Conservation (phyloP, 495 filamentous ascomycete species). For the Trichocladium antarcticum region DNA sequence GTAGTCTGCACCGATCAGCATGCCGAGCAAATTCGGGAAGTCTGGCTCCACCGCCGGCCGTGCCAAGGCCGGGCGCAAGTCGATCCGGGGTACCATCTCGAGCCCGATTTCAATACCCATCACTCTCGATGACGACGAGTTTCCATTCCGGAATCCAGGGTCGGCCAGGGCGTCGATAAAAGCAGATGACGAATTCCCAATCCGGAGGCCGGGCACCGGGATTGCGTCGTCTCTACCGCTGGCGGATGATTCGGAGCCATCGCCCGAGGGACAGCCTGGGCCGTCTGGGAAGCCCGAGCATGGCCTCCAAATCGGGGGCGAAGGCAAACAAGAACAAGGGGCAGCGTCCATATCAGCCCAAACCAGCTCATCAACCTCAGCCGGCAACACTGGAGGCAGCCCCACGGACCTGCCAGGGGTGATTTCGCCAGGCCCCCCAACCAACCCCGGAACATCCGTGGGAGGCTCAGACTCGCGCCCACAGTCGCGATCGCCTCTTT, state of each 20-base stretch:
- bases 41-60: conserved; percentile 30
- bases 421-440: conserved; percentile 13
- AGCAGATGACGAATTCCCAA: conserved; percentile 33
- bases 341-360: background rate
- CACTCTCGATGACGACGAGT: conserved; percentile 35
- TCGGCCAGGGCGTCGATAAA: conserved; percentile 21
- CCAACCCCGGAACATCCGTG: conserved; percentile 4
- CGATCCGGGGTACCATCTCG: conserved; percentile 43
- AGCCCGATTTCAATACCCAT: conserved; percentile 39
- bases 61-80: conserved; percentile 30
- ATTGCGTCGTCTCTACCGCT: conserved; percentile 26
- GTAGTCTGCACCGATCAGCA: conserved; percentile 3
- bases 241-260: conserved; percentile 12
- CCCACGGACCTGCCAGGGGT: conserved; percentile 12
- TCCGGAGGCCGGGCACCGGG: conserved; percentile 29
- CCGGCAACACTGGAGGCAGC: conserved; percentile 6
- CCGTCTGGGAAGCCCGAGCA: background rate
- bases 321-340: background rate
- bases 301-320: background rate
- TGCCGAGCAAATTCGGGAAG: conserved; percentile 30
- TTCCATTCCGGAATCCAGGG: conserved; percentile 35
- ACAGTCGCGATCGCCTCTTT: conserved; percentile 20
- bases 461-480: conserved; percentile 14
- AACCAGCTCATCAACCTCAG: background rate
- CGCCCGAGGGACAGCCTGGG: conserved; percentile 15